These are phyloP conservation scores for Meyerozyma carpophila DNA, from an alignment of 1,139 yeast genomes.

Conservation along the genomic window DNA sequence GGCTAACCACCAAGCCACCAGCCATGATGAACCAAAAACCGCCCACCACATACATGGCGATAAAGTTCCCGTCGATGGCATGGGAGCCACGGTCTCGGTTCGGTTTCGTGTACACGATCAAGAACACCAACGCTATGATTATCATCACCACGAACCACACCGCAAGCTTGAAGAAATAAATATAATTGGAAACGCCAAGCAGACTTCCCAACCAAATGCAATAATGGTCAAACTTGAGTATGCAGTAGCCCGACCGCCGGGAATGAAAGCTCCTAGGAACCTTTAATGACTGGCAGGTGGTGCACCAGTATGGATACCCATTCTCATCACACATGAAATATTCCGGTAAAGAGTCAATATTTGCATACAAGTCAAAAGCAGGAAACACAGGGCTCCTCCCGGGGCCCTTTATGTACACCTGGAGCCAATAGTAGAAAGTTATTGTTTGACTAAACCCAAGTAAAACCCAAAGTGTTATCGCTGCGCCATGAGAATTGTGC, in stretches of 20 bases:
- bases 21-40: slow-evolving; percentile 7
- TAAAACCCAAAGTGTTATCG: slow-evolving; percentile 22
- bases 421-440: slow-evolving; percentile 27
- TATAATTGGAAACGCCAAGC: slow-evolving; percentile 9
- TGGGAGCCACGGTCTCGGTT: slow-evolving; percentile 1
- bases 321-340: slow-evolving; percentile 7
- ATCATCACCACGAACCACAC: neutral
- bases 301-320: slow-evolving; percentile 12
- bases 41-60: slow-evolving; percentile 5
- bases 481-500: slow-evolving; percentile 22
- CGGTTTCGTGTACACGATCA: slow-evolving; percentile 3
- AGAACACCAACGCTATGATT: slow-evolving; percentile 4
- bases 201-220: slow-evolving; percentile 12
- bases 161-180: slow-evolving; percentile 7
- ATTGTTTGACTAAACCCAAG: slow-evolving; percentile 20
- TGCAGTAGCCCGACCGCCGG: slow-evolving; percentile 7
- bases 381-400: slow-evolving; percentile 15
- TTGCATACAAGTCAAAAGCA: slow-evolving; percentile 6
- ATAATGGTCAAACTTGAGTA: slow-evolving; percentile 11
- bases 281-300: slow-evolving; percentile 8
- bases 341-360: slow-evolving; percentile 1
- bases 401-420: slow-evolving; percentile 26
- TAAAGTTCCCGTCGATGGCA: slow-evolving; percentile 6
- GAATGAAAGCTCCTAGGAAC: slow-evolving; percentile 11
- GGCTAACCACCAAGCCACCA: slow-evolving; percentile 4